phyloP scores from a whole-genome alignment of 2,329 filamentous ascomycete species.

The Aspergillus sp. region DNA sequence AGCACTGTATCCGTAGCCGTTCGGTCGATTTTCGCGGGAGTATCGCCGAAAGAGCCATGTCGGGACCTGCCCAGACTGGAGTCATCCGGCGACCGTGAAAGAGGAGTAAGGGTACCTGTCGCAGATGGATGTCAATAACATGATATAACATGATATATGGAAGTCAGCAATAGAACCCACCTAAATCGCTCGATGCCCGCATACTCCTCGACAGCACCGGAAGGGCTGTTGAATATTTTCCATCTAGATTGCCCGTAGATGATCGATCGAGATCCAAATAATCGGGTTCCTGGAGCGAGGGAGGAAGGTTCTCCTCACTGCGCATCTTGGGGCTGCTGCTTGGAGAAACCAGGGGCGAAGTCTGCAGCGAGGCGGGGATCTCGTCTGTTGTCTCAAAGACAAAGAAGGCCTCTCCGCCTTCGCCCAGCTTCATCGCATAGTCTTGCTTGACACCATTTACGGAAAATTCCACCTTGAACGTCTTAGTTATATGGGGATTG shows the following conservation, averaged over 20 bases:
- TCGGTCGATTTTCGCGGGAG: slow-evolving; percentile 50
- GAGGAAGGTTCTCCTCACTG: slow-evolving; percentile 33
- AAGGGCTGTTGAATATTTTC: slow-evolving; percentile 28
- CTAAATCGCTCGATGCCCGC: slow-evolving; percentile 51
- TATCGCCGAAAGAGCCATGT: slow-evolving; percentile 32
- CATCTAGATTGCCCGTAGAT: slow-evolving; percentile 25
- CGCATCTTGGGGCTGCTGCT: slow-evolving; percentile 69
- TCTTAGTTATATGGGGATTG: slow-evolving; percentile 13
- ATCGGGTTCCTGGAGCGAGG: slow-evolving; percentile 52
- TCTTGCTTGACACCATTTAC: slow-evolving; percentile 91
- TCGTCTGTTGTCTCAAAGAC: slow-evolving; percentile 93
- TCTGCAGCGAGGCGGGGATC: slow-evolving; percentile 92
- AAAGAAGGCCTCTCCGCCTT: slow-evolving; percentile 97
- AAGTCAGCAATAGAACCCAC: slow-evolving; percentile 26
- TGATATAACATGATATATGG: not conserved
- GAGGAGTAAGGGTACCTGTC: slow-evolving; percentile 41
- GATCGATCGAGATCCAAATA: slow-evolving; percentile 49
- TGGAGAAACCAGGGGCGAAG: slow-evolving; percentile 88
- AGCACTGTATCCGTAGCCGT: slow-evolving; percentile 59
- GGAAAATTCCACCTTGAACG: slow-evolving; percentile 76
- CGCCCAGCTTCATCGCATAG: slow-evolving; percentile 97
- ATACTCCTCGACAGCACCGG: slow-evolving; percentile 31
- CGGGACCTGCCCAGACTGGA: slow-evolving; percentile 29
- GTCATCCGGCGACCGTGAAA: slow-evolving; percentile 43
- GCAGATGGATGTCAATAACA: slow-evolving; percentile 11